These are phyloP conservation scores for Diplogelasinospora grovesii DNA, from an alignment of 495 filamentous ascomycete species.

Conservation along the genomic window DNA sequence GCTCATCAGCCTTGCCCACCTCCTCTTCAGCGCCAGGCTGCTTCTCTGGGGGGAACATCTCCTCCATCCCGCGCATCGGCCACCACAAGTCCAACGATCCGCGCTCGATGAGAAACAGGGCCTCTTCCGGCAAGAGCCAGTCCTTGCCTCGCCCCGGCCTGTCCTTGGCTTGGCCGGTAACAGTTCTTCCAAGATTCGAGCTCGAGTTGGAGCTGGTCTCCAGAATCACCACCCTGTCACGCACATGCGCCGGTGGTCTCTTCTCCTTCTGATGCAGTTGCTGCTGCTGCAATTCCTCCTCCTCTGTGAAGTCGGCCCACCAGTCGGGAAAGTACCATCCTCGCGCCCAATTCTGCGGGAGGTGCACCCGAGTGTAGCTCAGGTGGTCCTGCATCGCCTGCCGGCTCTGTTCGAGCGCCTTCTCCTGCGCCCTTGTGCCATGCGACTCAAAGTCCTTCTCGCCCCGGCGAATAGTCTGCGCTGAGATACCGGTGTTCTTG, in stretches of 20 bases:
- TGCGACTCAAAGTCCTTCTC: constrained; percentile 97
- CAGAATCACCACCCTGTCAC: constrained; percentile 45
- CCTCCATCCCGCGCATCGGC: constrained; percentile 45
- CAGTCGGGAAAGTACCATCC: constrained; percentile 50
- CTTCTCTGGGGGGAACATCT: constrained; percentile 24
- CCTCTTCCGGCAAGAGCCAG: constrained; percentile 90
- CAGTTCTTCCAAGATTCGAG: constrained; percentile 36
- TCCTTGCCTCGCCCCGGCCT: constrained; percentile 47
- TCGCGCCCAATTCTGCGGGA: constrained; percentile 37
- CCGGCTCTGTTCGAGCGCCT: constrained; percentile 71
- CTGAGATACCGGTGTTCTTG: constrained; percentile 30
- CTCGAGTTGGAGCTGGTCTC: constrained; percentile 35
- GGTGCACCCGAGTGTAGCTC: constrained; percentile 60
- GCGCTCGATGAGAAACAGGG: constrained; percentile 79
- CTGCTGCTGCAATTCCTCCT: constrained; percentile 20
- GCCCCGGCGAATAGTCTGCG: constrained; percentile 49
- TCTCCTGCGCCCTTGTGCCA: constrained; percentile 71
- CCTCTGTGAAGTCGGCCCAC: constrained; percentile 30
- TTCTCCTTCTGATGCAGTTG: constrained; percentile 21
- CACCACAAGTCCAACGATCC: constrained; percentile 82
- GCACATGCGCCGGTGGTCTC: constrained; percentile 30
- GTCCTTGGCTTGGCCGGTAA: constrained; percentile 34
- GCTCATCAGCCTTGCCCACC: constrained; percentile 18
- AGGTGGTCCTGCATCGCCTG: constrained; percentile 87
- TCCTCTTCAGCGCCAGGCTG: constrained; percentile 10